Evolutionary conservation across 345 rosid genomes (phyloP).

Genomic region (Pugionium dolabratum): DNA sequence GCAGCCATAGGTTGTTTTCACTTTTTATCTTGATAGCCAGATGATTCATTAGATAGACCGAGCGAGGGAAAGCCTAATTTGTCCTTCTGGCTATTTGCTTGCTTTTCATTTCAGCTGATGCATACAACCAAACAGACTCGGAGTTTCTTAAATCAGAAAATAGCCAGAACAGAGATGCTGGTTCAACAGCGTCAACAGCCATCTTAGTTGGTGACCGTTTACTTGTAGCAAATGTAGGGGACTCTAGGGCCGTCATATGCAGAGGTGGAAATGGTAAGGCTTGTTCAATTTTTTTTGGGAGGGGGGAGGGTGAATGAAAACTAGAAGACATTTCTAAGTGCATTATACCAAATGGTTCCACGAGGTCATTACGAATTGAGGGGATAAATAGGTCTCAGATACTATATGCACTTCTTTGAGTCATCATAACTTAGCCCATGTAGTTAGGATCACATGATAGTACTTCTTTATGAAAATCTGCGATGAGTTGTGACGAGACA

Average conservation of each 20-base stretch:
- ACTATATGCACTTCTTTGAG: not conserved
- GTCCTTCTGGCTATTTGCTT: slow-evolving; percentile 31
- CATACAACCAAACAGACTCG: slow-evolving; percentile 87
- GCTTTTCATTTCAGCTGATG: slow-evolving; percentile 64
- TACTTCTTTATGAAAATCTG: not conserved
- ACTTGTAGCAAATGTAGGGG: slow-evolving; percentile 68
- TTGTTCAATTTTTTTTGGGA: slow-evolving; percentile 1
- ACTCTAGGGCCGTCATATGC: slow-evolving; percentile 70
- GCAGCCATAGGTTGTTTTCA: slow-evolving; percentile 74
- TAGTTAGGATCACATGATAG: slow-evolving; percentile 4
- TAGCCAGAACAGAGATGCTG: slow-evolving; percentile 96
- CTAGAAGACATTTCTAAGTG: not conserved
- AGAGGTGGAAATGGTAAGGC: slow-evolving; percentile 87
- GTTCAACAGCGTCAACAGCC: slow-evolving; percentile 99
- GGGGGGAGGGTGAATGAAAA: not conserved
- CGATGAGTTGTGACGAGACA: not conserved
- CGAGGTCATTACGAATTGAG: too few species aligned
- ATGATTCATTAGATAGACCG: not conserved
- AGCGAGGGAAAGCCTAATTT: slow-evolving; percentile 8
- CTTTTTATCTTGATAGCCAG: slow-evolving; percentile 9
- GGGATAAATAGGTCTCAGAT: not conserved
- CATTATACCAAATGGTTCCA: too few species aligned
- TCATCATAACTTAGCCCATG: not conserved
- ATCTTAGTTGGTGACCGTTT: slow-evolving; percentile 89
- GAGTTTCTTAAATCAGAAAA: slow-evolving; percentile 92